Evolutionary conservation across 495 filamentous ascomycete species (phyloP).

Genomic region (Tirmania nivea): DNA sequence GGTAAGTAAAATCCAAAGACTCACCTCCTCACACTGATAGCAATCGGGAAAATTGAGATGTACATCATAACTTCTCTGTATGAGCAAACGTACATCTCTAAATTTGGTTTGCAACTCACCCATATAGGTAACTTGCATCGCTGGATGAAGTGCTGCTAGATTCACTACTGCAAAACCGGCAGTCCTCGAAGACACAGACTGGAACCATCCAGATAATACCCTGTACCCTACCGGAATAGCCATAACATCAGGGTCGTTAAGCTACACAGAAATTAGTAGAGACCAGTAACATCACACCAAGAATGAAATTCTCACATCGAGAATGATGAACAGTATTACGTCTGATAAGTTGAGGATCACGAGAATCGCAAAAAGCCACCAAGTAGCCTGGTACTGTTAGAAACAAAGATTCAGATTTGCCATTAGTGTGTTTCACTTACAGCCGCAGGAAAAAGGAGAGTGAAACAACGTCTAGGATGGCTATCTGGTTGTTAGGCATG

Average conservation of each 20-base stretch:
- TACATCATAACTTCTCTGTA: slow-evolving; percentile 40
- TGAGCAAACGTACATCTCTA: not conserved
- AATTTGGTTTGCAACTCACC: slow-evolving; percentile 20
- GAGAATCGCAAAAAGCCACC: slow-evolving; percentile 39
- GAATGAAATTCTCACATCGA: slow-evolving; percentile 25
- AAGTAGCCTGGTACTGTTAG: slow-evolving; percentile 24
- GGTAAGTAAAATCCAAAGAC: slow-evolving; percentile 6
- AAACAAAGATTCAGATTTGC: not conserved
- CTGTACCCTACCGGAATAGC: slow-evolving; percentile 24
- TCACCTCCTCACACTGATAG: slow-evolving; percentile 27
- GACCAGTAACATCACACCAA: slow-evolving; percentile 10
- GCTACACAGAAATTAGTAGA: slow-evolving; percentile 6
- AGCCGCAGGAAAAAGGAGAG: slow-evolving; percentile 35
- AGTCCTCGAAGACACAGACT: slow-evolving; percentile 37
- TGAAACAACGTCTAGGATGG: slow-evolving; percentile 42
- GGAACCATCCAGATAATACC: slow-evolving; percentile 37
- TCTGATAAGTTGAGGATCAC: slow-evolving; percentile 34
- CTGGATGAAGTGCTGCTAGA: slow-evolving; percentile 34
- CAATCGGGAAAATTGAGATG: slow-evolving; percentile 41
- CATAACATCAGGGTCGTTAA: slow-evolving; percentile 24
- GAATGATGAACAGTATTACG: slow-evolving; percentile 36
- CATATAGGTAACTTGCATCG: slow-evolving; percentile 34
- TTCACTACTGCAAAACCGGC: slow-evolving; percentile 37
- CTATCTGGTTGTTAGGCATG: slow-evolving; percentile 4
- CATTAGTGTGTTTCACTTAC: not conserved